Conservation (phyloP, 1,284 basidiomycete species). For the Tausonia pullulans region DNA sequence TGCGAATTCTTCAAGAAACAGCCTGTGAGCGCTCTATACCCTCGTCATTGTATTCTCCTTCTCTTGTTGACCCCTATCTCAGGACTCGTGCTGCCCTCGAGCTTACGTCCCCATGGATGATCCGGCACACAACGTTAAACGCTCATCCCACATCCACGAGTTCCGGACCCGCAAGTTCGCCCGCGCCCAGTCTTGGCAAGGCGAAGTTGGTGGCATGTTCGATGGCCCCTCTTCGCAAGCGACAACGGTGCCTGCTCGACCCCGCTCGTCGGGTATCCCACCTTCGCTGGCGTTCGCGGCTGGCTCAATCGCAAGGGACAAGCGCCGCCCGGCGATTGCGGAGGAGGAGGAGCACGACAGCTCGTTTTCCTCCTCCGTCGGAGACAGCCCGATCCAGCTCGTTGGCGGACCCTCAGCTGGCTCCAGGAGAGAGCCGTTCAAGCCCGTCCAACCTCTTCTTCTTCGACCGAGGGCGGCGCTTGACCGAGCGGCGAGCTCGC, state of each 20-base stretch:
- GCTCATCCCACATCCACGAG: conserved; percentile 75
- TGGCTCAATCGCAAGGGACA: conserved; percentile 26
- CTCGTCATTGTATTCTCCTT: neutral
- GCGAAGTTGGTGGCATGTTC: conserved; percentile 40
- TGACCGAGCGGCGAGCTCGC: neutral
- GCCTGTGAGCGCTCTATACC: conserved; percentile 27
- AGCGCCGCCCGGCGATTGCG: conserved; percentile 17
- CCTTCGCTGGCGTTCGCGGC: conserved; percentile 31
- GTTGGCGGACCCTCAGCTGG: neutral
- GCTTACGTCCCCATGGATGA: conserved; percentile 93
- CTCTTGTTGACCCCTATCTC: neutral
- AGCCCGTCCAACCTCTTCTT: neutral
- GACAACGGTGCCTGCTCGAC: conserved; percentile 5
- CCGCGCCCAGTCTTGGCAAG: conserved; percentile 78
- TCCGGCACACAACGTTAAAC: conserved; percentile 62
- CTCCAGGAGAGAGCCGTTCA: neutral
- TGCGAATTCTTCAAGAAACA: conserved; percentile 68
- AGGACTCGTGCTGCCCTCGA: conserved; percentile 60
- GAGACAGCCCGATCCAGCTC: neutral
- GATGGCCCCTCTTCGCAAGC: conserved; percentile 2
- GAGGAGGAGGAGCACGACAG: conserved; percentile 12
- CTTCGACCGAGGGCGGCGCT: neutral
- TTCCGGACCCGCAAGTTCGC: conserved; percentile 59
- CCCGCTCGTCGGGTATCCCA: conserved; percentile 22
- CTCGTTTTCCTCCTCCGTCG: conserved; percentile 4